Conservation (phyloP, 2,329 filamentous ascomycete species). For the Xylaria sp. region DNA sequence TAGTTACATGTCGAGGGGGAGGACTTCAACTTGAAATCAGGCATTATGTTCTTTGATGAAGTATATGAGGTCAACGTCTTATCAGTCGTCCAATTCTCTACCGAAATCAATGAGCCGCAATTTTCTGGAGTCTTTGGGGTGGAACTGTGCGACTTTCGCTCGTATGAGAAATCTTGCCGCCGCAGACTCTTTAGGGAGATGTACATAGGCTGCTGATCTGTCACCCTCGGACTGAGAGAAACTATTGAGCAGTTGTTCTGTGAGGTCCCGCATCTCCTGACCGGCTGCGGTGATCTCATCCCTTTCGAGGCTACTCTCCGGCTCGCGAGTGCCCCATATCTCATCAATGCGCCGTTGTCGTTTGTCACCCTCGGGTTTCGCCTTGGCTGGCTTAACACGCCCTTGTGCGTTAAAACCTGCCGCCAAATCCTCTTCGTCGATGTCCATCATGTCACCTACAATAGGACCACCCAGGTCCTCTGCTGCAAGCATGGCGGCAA, state of each 20-base stretch:
- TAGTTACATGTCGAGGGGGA: neutral
- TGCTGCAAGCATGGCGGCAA: constrained; percentile 72
- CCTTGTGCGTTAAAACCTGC: constrained; percentile 57
- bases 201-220: constrained; percentile 53
- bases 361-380: constrained; percentile 42
- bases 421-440: constrained; percentile 54
- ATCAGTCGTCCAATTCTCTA: constrained; percentile 52
- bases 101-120: constrained; percentile 60
- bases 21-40: neutral
- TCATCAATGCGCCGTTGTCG: constrained; percentile 59
- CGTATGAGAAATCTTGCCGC: constrained; percentile 59
- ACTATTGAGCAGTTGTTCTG: constrained; percentile 56
- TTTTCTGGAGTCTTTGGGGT: constrained; percentile 56
- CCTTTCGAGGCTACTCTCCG: constrained; percentile 31
- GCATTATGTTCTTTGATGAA: no score
- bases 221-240: constrained; percentile 51
- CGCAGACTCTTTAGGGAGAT: constrained; percentile 54
- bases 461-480: constrained; percentile 80
- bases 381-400: constrained; percentile 47
- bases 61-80: neutral
- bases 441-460: constrained; percentile 66
- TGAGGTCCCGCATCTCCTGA: constrained; percentile 54
- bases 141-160: constrained; percentile 61
- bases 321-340: constrained; percentile 47
- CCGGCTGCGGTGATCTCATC: constrained; percentile 48